Evolutionary conservation across 2,329 filamentous ascomycete genomes (phyloP), one percentile per base, ranked within the genome.

Genomic region (Neonectria hederae): DNA sequence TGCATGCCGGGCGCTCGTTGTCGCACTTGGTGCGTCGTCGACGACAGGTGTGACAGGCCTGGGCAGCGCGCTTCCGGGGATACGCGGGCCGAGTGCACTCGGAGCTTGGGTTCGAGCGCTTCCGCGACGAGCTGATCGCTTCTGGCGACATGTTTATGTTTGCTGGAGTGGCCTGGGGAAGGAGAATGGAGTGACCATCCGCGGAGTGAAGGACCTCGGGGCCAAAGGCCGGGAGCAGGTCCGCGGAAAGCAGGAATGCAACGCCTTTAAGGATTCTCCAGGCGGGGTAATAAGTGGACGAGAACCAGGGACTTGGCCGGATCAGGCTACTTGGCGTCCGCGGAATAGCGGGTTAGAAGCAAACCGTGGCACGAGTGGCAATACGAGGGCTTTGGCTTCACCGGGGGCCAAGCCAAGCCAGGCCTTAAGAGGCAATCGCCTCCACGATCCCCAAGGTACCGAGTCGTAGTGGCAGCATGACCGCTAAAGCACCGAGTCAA

Each of bases 21-120:
- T 60, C 58, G 38, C 58, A 60, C 30, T 60, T 60, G 46, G 35
- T 38, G 2, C 58, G 49, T 14, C 51, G 49, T 22, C 42, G 19
- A 8, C 58, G 58, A 8, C 58, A 61, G 2, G 51, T 55, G 5
- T 21, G 19, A 28, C 58, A 61, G 14, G 58, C 58, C 17, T 54
- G 42, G 5, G 57, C 48, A 5, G 57, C 57, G 17, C 57, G 57
- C 35, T 38, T 59, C 35, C 57, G 57, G n/a, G 57, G 57, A 54
- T 59, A 59, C 48, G 49, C 35, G 54, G 54, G 54, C 4, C 54
- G 54, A 24, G 30, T 21, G 21, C 3, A 24, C 3, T 57, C 42
- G 3, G 19, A 19, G 5, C 21, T 24, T 10, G 32, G 51, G 19
- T 13, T 32, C 14, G 51, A 14, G 3, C 30, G 51, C 21, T 53